phyloP scores from a whole-genome alignment of 306 rosid species.

The Dalbergia oliveri region DNA sequence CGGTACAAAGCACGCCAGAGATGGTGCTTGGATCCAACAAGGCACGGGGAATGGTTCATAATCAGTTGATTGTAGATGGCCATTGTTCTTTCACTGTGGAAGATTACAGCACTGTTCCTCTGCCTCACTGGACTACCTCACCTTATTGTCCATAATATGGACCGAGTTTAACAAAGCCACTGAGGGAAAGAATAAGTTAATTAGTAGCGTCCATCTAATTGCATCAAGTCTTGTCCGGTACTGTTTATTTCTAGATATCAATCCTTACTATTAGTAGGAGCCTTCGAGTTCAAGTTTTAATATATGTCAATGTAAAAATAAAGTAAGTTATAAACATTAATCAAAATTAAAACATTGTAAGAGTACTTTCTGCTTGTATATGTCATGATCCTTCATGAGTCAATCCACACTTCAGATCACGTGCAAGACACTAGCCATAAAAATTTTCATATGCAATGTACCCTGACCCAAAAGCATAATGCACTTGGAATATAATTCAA shows the following conservation, averaged over 20 bases:
- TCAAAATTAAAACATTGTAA: not conserved
- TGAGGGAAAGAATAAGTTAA: too few relatives aligned
- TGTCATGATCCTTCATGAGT: not conserved
- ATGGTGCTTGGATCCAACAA: conserved; percentile 52
- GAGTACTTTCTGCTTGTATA: not conserved
- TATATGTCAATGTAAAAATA: not conserved
- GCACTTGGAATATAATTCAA: not conserved
- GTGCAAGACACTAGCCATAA: not conserved
- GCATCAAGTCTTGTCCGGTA: not conserved
- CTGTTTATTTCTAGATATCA: not conserved
- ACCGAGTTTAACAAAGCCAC: too few relatives aligned
- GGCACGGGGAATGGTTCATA: conserved; percentile 42
- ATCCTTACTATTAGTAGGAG: not conserved
- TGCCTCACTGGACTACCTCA: conserved; percentile 57
- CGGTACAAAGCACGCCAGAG: conserved; percentile 62
- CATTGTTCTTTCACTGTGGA: conserved; percentile 59
- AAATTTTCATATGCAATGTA: not conserved
- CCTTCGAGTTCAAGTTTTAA: not conserved
- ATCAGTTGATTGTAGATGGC: conserved; percentile 52
- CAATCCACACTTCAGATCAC: not conserved
- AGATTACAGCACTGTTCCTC: conserved; percentile 65
- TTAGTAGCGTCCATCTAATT: not conserved
- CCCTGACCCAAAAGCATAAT: not conserved
- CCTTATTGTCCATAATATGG: conserved; percentile 61
- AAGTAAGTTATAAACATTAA: not conserved